A percentile compares a stretch with the other conserved stretches of the same genome.
phyloP scores from a whole-genome alignment of 2,329 filamentous ascomycete genomes.

The Colletotrichum theobromicola region DNA sequence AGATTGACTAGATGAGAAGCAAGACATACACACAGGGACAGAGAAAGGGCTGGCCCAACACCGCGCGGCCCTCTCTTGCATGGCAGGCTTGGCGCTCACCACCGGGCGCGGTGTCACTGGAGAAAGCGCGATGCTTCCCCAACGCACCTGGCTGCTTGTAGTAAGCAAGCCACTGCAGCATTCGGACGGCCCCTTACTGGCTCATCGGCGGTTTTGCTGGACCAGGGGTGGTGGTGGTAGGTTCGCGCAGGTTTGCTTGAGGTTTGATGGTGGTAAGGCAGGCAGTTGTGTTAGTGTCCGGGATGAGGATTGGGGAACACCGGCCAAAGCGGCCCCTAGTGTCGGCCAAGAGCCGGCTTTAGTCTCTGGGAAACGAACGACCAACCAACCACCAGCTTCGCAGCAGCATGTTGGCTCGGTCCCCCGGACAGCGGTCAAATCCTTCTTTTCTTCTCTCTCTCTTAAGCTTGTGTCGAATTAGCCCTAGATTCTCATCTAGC shows the following conservation, averaged over 20 bases:
- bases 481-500: background rate
- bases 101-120: background rate
- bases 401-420: slow-evolving; percentile 6
- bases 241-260: background rate
- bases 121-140: background rate
- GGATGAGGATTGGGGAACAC: slow-evolving; percentile 21
- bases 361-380: background rate
- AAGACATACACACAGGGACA: background rate
- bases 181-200: background rate
- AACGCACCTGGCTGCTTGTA: background rate
- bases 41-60: background rate
- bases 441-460: background rate
- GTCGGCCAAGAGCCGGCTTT: background rate
- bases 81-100: background rate
- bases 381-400: background rate
- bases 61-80: slow-evolving; percentile 9
- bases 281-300: background rate
- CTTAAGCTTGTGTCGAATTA: background rate
- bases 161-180: slow-evolving; percentile 1
- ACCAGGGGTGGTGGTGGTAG: background rate
- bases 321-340: slow-evolving; percentile 10
- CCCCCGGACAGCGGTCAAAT: background rate
- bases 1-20: background rate
- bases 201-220: background rate
- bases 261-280: background rate